phyloP scores from a whole-genome alignment of 495 filamentous ascomycete genomes.

The Xylaria telfairii region DNA sequence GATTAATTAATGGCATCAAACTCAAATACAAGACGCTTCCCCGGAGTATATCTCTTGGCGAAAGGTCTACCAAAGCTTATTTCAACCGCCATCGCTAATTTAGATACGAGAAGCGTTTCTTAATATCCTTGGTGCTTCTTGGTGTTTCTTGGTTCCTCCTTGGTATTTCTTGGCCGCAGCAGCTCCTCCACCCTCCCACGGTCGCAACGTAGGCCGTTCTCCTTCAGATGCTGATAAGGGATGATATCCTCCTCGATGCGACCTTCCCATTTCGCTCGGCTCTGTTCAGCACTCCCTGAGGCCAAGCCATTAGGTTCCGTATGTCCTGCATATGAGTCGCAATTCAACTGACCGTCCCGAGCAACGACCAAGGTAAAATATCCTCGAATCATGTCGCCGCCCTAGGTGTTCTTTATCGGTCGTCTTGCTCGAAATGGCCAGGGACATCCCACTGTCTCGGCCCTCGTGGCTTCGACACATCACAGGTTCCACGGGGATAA shows the following conservation, averaged over 20 bases:
- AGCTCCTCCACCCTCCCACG: background rate
- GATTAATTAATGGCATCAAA: background rate
- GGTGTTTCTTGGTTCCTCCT: conserved; percentile 6
- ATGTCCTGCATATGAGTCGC: background rate
- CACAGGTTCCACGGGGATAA: background rate
- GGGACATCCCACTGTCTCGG: background rate
- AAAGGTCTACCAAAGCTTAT: conserved; percentile 14
- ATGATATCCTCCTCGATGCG: conserved; percentile 10
- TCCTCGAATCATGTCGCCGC: background rate
- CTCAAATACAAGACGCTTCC: background rate
- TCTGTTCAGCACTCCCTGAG: background rate
- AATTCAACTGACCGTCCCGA: background rate
- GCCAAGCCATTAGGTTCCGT: background rate
- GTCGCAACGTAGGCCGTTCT: background rate
- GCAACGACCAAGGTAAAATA: conserved; percentile 4
- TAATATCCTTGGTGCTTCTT: conserved; percentile 17
- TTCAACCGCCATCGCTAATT: conserved; percentile 8
- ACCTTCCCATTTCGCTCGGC: conserved; percentile 16
- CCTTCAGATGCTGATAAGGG: conserved; percentile 3
- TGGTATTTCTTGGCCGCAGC: conserved; percentile 24
- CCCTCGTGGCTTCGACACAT: background rate
- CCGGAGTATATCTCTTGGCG: conserved; percentile 17
- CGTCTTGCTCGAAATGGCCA: conserved; percentile 15
- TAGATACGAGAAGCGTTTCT: background rate
- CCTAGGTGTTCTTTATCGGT: background rate